Evolutionary conservation across 768 basidiomycete species (phyloP).

Genomic region (Tricholoma furcatifolium): DNA sequence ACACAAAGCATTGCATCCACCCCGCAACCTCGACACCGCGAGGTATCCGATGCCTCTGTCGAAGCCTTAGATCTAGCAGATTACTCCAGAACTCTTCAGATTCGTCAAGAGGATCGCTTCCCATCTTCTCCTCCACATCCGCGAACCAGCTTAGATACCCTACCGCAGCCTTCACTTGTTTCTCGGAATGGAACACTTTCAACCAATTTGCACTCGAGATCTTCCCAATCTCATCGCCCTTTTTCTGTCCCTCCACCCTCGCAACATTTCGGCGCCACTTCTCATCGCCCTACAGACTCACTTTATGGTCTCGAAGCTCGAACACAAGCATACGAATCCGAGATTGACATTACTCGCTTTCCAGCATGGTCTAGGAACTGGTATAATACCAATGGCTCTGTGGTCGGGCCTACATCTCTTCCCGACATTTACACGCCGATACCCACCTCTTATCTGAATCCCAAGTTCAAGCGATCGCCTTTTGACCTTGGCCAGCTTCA

Average conservation of each 20-base stretch:
- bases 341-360: slow-evolving; percentile 61
- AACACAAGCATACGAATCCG: slow-evolving; percentile 31
- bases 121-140: slow-evolving; percentile 25
- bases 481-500: slow-evolving; percentile 36
- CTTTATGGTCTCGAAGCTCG: slow-evolving; percentile 19
- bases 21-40: slow-evolving; percentile 33
- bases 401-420: slow-evolving; percentile 18
- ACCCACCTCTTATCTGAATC: slow-evolving; percentile 25
- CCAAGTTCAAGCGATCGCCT: slow-evolving; percentile 21
- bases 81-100: slow-evolving; percentile 53
- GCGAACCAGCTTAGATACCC: slow-evolving; percentile 25
- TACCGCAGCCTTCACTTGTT: slow-evolving; percentile 38
- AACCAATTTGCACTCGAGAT: slow-evolving; percentile 31
- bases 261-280: slow-evolving; percentile 20
- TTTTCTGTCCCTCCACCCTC: slow-evolving; percentile 50
- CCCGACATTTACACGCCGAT: slow-evolving; percentile 29
- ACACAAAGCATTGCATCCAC: slow-evolving; percentile 6
- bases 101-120: slow-evolving; percentile 34
- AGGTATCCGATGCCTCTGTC: slow-evolving; percentile 63
- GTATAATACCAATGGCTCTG: slow-evolving; percentile 40
- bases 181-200: slow-evolving; percentile 44
- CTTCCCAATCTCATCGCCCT: slow-evolving; percentile 30
- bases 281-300: slow-evolving; percentile 17
- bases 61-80: slow-evolving; percentile 75
- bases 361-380: slow-evolving; percentile 64